Base-by-base conservation (phyloP, 805 yeast species). In the Grigorovia yakushimaensis region DNA sequence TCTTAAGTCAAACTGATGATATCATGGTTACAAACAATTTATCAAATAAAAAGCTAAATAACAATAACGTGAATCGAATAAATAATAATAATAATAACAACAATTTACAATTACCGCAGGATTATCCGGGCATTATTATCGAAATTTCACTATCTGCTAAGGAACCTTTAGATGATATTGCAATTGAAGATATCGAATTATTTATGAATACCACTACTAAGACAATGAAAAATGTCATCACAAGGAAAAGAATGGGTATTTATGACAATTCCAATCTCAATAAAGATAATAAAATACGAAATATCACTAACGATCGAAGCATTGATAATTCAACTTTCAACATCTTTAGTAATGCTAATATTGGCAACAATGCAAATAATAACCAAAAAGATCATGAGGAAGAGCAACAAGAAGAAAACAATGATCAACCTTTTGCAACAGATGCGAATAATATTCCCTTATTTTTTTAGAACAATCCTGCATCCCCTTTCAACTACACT, bases 41-140 rank as follows among this genome's bases (percentile, higher is more conserved):
- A 54, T 54, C 27, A 56, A 56, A 49, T 47, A 56, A n/a, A n/a
- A n/a, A n/a, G n/a, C n/a, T n/a, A n/a, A n/a, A n/a, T n/a, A n/a
- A n/a, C n/a, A n/a, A n/a, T n/a, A n/a, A n/a, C n/a, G n/a, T n/a
- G n/a, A n/a, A n/a, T n/a, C n/a, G n/a, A n/a, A n/a, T 47, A 5
- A 33, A 37, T 41, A 49, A 43, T 15, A 13, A 30, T 5, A 52
- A 44, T n/a, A 33, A 33, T 15, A 47, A 43, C 19, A 20, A 45
- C 4, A 52, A 48, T 46, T 42, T 51, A 30, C 59, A 51, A 41
- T 50, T 58, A 18, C 71, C 72, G 0, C 62, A 60, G 38, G 66
- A 65, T 43, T 68, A 68, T 49, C 65, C 71, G 0, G 74, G 73
- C 5, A 68, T 71, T n/a, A 66, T 69, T 2, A 63, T 69, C 19